These are phyloP conservation scores for Hevea brasiliensis DNA, from an alignment of 345 rosid species.

Conservation along the genomic window DNA sequence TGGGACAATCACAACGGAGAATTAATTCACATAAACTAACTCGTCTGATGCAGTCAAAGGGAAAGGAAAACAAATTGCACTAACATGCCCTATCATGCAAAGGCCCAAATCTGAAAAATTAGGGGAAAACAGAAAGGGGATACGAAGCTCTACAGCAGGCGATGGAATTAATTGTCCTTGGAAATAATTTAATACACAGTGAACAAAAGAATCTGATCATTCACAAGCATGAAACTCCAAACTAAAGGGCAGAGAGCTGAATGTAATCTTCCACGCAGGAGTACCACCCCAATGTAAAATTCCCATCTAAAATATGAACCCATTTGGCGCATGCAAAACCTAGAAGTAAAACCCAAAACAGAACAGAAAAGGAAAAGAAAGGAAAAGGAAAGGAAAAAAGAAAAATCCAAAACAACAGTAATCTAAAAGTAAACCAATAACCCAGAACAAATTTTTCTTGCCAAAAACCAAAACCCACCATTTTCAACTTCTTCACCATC, in stretches of 20 bases:
- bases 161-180: background rate
- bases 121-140: background rate
- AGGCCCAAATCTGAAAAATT: background rate
- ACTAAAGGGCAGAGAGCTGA: background rate
- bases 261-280: background rate
- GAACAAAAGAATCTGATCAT: slow-evolving; percentile 1
- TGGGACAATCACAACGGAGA: background rate
- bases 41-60: background rate
- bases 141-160: background rate
- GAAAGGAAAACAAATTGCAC: background rate
- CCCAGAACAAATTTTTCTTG: background rate
- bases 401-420: background rate
- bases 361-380: background rate
- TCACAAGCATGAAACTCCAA: background rate
- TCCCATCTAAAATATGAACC: background rate
- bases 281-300: background rate
- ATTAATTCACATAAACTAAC: background rate
- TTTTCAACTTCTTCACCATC: slow-evolving; percentile 15
- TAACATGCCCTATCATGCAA: background rate
- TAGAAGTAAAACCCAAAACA: slow-evolving; percentile 11
- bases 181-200: slow-evolving; percentile 2
- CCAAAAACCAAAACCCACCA: background rate
- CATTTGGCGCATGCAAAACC: slow-evolving; percentile 32
- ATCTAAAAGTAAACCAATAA: background rate
- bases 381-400: background rate